Percentiles rank a stretch among this genome's conserved stretches.
phyloP scores from a whole-genome alignment of 1,284 basidiomycete genomes.

The Apiotrichum akiyoshidainum region DNA sequence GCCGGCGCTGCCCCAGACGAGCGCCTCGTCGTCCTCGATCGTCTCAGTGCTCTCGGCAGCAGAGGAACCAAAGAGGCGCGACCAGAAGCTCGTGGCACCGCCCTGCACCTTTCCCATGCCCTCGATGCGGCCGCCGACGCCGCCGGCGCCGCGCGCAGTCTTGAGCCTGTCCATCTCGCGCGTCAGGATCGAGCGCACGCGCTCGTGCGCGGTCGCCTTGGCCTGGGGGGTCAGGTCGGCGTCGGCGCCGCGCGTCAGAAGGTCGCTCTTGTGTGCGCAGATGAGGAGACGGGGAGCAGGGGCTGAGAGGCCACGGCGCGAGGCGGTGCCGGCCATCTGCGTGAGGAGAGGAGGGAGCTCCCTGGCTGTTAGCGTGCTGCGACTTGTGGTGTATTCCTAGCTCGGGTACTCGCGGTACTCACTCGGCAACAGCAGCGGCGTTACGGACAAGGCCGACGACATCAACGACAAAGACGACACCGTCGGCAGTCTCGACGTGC shows the following conservation, averaged over 20 bases:
- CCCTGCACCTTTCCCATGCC: conserved; percentile 39
- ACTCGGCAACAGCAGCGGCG: conserved; percentile 46
- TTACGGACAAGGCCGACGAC: conserved; percentile 39
- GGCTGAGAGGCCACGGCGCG: conserved; percentile 22
- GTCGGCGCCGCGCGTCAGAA: conserved; percentile 29
- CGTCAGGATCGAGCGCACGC: conserved; percentile 40
- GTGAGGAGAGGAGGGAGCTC: conserved; percentile 44
- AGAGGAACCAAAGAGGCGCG: conserved; percentile 22
- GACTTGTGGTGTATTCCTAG: too few species aligned
- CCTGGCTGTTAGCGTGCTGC: conserved; percentile 21
- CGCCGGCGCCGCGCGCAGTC: conserved; percentile 30
- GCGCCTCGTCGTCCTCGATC: conserved; percentile 37
- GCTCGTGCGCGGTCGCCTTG: conserved; percentile 31
- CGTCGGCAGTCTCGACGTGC: conserved; percentile 31
- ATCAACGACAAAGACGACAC: conserved; percentile 49
- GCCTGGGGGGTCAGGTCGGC: conserved; percentile 24
- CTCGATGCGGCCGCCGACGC: conserved; percentile 43
- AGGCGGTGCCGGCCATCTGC: conserved; percentile 30
- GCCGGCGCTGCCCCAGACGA: conserved; percentile 44
- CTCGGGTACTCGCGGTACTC: too few species aligned
- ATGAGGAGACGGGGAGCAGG: conserved; percentile 39
- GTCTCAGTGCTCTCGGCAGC: conserved; percentile 17
- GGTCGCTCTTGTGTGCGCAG: conserved; percentile 47
- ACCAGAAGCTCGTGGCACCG: conserved; percentile 24
- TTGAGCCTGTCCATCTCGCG: conserved; percentile 50